phyloP scores from a whole-genome alignment of 2,329 filamentous ascomycete genomes.

The Amauroascus verrucosus region DNA sequence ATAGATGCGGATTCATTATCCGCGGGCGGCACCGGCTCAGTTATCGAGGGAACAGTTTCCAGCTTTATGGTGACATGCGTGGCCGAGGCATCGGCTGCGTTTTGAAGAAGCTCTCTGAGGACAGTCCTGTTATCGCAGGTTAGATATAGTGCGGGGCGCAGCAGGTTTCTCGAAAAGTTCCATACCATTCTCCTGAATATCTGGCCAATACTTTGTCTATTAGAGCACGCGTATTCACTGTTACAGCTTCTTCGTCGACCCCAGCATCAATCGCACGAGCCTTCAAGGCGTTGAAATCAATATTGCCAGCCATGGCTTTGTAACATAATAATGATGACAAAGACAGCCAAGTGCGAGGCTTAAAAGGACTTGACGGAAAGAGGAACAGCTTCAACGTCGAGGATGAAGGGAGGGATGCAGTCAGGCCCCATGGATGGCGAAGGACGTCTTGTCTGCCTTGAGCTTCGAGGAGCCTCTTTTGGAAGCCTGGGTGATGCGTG shows the following conservation, averaged over 20 bases:
- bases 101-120: constrained; percentile 88
- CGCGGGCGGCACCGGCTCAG: constrained; percentile 57
- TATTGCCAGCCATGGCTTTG: constrained; percentile 37
- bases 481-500: too few species aligned
- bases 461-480: too few species aligned
- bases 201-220: constrained; percentile 96
- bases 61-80: constrained; percentile 82
- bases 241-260: constrained; percentile 91
- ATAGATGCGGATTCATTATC: constrained; percentile 60
- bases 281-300: constrained; percentile 58
- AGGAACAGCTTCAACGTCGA: too few species aligned
- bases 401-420: too few species aligned
- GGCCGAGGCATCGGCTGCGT: constrained; percentile 93
- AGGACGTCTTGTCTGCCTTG: too few species aligned
- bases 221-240: constrained; percentile 88
- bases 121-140: constrained; percentile 40
- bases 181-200: constrained; percentile 93
- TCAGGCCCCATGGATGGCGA: too few species aligned
- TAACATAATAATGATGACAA: background rate
- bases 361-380: too few species aligned
- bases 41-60: constrained; percentile 76
- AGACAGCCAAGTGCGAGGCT: background rate
- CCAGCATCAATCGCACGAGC: constrained; percentile 78
- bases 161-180: constrained; percentile 18
- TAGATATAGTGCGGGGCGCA: background rate